Percentiles rank a stretch among this genome's conserved stretches.
Conservation (phyloP, 1,139 yeast genomes). For the Blastobotrys elegans region DNA sequence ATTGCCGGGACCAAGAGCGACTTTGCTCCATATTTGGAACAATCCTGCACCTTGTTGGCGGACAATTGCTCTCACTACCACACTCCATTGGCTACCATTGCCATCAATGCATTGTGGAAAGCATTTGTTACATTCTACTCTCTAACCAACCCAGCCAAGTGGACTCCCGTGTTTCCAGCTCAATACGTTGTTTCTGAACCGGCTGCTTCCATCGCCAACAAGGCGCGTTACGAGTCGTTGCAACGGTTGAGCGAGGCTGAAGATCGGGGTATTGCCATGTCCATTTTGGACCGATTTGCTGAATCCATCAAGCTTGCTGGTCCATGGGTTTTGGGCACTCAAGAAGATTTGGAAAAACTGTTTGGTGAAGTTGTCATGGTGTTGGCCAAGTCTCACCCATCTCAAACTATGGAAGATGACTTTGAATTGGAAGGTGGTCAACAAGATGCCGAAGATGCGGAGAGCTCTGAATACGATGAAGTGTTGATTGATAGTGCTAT, state of each 20-base stretch:
- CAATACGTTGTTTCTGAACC: conserved; percentile 27
- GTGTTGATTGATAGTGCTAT: conserved; percentile 78
- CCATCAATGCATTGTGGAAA: conserved; percentile 78
- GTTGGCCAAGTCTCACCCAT: conserved; percentile 74
- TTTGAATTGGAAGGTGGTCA: conserved; percentile 51
- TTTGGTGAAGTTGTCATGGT: conserved; percentile 67
- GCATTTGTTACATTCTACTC: conserved; percentile 68
- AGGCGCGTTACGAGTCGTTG: conserved; percentile 63
- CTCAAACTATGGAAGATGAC: conserved; percentile 60
- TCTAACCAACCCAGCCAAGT: conserved; percentile 38
- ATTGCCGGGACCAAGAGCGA: conserved; percentile 80
- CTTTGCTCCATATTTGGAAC: conserved; percentile 74
- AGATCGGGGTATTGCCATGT: conserved; percentile 72
- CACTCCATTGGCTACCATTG: conserved; percentile 82
- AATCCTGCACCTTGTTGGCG: conserved; percentile 57
- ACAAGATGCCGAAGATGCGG: conserved; percentile 47
- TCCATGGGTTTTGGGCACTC: conserved; percentile 57
- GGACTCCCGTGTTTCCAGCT: conserved; percentile 71
- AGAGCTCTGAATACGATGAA: conserved; percentile 84
- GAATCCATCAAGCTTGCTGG: conserved; percentile 73
- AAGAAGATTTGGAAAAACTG: conserved; percentile 57
- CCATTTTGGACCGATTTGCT: conserved; percentile 68
- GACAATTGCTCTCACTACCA: conserved; percentile 81
- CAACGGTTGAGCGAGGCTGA: conserved; percentile 68
- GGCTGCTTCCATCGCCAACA: conserved; percentile 56